Conservation (phyloP, 208 protist genomes). For the Tritrichomonas foetus region DNA sequence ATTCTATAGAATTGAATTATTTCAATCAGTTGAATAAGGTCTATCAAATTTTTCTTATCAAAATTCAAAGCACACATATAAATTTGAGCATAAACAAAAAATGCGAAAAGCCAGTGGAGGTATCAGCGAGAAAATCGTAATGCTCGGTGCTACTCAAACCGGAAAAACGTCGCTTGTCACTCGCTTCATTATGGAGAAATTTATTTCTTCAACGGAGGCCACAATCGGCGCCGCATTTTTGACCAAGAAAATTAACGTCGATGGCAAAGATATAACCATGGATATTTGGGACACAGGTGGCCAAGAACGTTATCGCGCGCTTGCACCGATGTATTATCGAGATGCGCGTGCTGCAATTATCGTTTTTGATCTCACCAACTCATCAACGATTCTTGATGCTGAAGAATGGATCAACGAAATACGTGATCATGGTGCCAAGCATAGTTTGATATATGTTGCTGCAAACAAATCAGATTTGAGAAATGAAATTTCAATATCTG, state of each 20-base stretch:
- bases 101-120: too few species aligned
- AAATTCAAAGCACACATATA: too few species aligned
- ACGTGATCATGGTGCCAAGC: constrained; percentile 78
- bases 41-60: too few species aligned
- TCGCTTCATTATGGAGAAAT: neutral
- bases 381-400: constrained; percentile 87
- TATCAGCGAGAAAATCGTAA: neutral
- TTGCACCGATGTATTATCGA: neutral
- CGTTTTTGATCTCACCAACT: constrained; percentile 96
- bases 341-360: constrained; percentile 73
- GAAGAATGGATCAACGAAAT: constrained; percentile 94
- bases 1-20: too few species aligned
- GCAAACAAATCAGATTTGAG: neutral
- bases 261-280: neutral
- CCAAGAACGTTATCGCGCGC: neutral
- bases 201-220: neutral
- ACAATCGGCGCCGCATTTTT: neutral
- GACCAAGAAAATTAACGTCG: neutral
- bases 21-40: too few species aligned
- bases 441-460: constrained; percentile 68
- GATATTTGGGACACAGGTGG: constrained; percentile 37
- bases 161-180: neutral
- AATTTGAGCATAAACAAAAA: too few species aligned
- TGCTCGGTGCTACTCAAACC: neutral
- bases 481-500: neutral